Evolutionary conservation across 108 stramenopile genomes (phyloP).

Genomic region (Pseudonitzschia pungens): DNA sequence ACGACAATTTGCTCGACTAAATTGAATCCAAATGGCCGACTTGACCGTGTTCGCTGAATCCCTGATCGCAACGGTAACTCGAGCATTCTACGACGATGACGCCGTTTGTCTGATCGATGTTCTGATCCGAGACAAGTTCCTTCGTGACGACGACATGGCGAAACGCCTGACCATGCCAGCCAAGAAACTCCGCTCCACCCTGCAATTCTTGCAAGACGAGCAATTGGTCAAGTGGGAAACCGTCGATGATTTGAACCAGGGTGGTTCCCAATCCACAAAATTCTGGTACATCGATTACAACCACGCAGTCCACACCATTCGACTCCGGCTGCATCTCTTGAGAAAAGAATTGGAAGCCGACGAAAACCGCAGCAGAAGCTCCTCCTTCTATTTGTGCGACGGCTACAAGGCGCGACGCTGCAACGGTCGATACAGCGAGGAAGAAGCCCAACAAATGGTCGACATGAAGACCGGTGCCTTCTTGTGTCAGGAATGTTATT

Average conservation of each 20-base stretch:
- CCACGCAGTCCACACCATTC: slow-evolving; percentile 84
- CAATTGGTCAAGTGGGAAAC: slow-evolving; percentile 80
- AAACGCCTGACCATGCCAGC: slow-evolving; percentile 71
- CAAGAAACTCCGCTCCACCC: slow-evolving; percentile 69
- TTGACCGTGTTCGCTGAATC: slow-evolving; percentile 75
- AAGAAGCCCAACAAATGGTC: slow-evolving; percentile 79
- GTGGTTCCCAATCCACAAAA: slow-evolving; percentile 84
- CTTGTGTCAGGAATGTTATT: slow-evolving; percentile 78
- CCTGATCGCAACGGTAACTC: slow-evolving; percentile 78
- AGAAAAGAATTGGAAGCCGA: slow-evolving; percentile 65
- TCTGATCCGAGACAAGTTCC: slow-evolving; percentile 83
- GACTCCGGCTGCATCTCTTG: slow-evolving; percentile 75
- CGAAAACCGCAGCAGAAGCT: slow-evolving; percentile 71
- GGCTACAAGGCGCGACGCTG: slow-evolving; percentile 71
- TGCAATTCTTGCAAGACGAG: slow-evolving; percentile 83
- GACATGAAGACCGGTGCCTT: slow-evolving; percentile 78
- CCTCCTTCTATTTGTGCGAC: slow-evolving; percentile 79
- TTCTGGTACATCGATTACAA: slow-evolving; percentile 85
- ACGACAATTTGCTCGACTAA: no score
- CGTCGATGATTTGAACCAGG: slow-evolving; percentile 87
- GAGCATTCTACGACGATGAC: slow-evolving; percentile 91
- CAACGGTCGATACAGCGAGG: slow-evolving; percentile 86
- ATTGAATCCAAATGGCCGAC: slow-evolving; percentile 44
- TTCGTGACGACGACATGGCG: slow-evolving; percentile 92
- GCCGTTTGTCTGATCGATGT: slow-evolving; percentile 85